Percentiles rank a stretch among this genome's conserved stretches.
phyloP scores from a whole-genome alignment of 208 protist genomes.

The Crithidia brevicula region DNA sequence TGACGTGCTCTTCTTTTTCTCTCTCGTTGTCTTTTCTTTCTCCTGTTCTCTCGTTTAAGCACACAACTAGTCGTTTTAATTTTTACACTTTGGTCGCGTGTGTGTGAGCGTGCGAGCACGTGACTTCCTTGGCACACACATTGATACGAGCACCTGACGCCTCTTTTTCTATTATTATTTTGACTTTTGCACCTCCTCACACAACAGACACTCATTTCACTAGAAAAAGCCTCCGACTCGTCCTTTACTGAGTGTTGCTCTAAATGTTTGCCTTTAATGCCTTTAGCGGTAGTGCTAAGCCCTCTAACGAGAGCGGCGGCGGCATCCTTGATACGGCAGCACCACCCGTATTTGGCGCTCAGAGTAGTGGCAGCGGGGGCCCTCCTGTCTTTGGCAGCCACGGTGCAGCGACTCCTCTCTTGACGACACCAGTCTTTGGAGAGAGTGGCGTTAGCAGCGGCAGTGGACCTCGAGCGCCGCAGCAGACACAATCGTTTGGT shows the following conservation, averaged over 20 bases:
- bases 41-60: not conserved
- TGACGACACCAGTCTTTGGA: constrained; percentile 1
- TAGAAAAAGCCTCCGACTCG: no score
- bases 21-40: not conserved
- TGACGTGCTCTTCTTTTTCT: not conserved
- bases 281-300: constrained; percentile 6
- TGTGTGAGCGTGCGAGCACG: no score
- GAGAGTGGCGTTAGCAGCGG: not conserved
- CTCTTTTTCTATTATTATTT: no score
- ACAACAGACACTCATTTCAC: no score
- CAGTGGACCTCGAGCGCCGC: not conserved
- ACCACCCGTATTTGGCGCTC: not conserved
- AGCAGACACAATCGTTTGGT: not conserved
- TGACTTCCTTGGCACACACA: no score
- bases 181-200: no score
- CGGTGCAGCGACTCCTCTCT: not conserved
- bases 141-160: no score
- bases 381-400: no score
- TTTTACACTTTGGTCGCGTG: no score
- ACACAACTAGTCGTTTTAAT: no score
- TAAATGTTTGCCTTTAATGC: constrained; percentile 14
- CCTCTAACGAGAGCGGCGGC: not conserved
- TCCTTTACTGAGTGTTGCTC: not conserved
- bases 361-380: no score
- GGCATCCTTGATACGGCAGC: not conserved